Base-by-base conservation (phyloP, 2,329 filamentous ascomycete species). In the Phoma herbarum region DNA sequence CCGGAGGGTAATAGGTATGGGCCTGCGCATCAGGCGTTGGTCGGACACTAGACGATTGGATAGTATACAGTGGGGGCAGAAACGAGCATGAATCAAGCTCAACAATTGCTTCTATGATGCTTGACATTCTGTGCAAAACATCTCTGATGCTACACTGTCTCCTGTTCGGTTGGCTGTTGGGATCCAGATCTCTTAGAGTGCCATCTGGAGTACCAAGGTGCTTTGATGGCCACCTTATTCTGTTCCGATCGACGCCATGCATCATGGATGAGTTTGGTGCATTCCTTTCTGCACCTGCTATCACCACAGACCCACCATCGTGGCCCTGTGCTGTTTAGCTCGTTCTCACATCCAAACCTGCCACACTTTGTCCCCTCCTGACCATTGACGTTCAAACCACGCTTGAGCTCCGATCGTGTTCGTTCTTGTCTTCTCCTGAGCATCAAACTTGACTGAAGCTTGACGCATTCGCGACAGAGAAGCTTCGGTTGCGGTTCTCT, bases 1-100 rank as follows among this genome's bases (percentile, higher is more conserved):
- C 68, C 75, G 3, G 53, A 55, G 22, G 78, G 78, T 6, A 57
- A 59, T 10, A 67, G 78, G 53, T 80, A 79, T 56, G 72, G 73
- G 4, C 73, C 75, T 60, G 66, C 52, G 2, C 39, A 51, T 28
- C 62, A 65, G 49, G 50, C 53, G 2, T 50, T 61, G 59, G 65
- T 66, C n/a, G 61, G 67, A 1, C 64, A 69, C 37, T 68, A 52
- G 33, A n/a, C 10, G 16, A 14, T 42, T 3, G 10, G 25, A 6
- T 33, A 25, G 37, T n/a, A n/a, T n/a, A n/a, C n/a, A n/a, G n/a
- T n/a, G n/a, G n/a, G n/a, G n/a, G n/a, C 14, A 18, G 9, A 35
- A 7, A 20, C 35, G 9, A 20, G 35, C 18, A 18, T 10, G 7
- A 39, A 7, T 11, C 3, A 37, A 5, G 6, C 18, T 14, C 12